Base-by-base conservation (phyloP, 108 stramenopile species). In the Fistulifera solaris region DNA sequence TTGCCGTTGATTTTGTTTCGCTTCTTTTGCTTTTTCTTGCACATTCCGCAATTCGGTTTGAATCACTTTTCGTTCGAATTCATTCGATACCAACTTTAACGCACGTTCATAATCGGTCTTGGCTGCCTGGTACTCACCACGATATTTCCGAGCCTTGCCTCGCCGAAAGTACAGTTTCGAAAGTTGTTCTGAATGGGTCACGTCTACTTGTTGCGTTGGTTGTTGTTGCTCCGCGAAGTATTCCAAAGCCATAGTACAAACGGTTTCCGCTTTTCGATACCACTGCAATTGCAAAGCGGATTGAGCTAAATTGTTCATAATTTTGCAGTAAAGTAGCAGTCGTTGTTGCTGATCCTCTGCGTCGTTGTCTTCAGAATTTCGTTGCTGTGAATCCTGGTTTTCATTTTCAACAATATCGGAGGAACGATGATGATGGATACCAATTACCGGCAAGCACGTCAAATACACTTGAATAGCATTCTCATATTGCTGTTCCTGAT, bases 401-500 rank as follows among this genome's bases (percentile, higher is more conserved):
- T 35, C 8, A 35, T 35, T 35, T 35, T 8, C 31, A 35, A 8
- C 8, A 35, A 8, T 3, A n/a, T n/a, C n/a, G n/a, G n/a, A n/a
- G n/a, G n/a, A n/a, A n/a, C n/a, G n/a, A n/a, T n/a, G n/a, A n/a
- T n/a, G n/a, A 40, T 40, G 40, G 11, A 13, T 14, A 71, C n/a
- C 59, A 67, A 71, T 16, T 48, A 4, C 19, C 15, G 39, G 54
- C 39, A 93, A 59, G 61, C 84, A 86, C 6, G 91, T 89, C 59
- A 89, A 70, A 59, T 93, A 93, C 13, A 89, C 71, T 55, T 93
- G 87, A 76, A 93, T 89, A 15, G 91, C 91, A 13, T 75, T 74
- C 48, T 47, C 56, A 47, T 83, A 93, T 1, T 85, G 71, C 15
- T 76, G 68, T 1, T 48, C 19, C 1, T 57, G 48, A 63, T 78